Evolutionary conservation across 73 alveolate species (phyloP).

Genomic region (Stentor roeselii): DNA sequence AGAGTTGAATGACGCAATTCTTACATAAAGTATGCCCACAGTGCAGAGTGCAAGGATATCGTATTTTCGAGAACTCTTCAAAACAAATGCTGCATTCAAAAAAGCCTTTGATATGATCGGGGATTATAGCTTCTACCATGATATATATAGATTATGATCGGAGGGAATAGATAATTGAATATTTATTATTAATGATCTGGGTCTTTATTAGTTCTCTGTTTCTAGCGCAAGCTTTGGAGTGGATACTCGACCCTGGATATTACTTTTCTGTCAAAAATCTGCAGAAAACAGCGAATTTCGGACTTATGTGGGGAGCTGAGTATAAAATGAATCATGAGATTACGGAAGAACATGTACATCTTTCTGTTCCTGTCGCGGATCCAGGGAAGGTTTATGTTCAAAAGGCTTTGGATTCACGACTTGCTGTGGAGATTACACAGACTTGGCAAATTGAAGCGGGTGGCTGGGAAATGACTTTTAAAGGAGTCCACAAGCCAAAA

Average conservation of each 20-base stretch:
- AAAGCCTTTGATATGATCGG: too few relatives aligned
- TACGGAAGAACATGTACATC: background rate
- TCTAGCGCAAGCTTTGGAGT: background rate
- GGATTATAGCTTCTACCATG: too few relatives aligned
- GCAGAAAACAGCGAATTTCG: background rate
- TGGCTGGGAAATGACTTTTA: background rate
- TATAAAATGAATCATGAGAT: conserved; percentile 1
- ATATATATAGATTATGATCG: too few relatives aligned
- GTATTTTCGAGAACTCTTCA: too few relatives aligned
- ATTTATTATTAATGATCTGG: too few relatives aligned
- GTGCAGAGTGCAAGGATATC: too few relatives aligned
- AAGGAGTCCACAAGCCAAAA: background rate
- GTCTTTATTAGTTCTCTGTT: too few relatives aligned
- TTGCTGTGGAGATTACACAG: background rate
- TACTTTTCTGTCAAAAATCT: background rate
- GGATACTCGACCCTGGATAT: conserved; percentile 13
- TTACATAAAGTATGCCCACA: too few relatives aligned
- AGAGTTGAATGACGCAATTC: too few relatives aligned
- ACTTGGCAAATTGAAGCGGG: background rate
- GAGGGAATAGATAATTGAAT: too few relatives aligned
- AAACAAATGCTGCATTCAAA: too few relatives aligned
- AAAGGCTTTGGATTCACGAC: background rate
- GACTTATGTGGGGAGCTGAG: conserved; percentile 17
- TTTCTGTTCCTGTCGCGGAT: conserved; percentile 3
- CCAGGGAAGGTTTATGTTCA: conserved; percentile 9